phyloP scores from a whole-genome alignment of 148 eudicot genomes.

The Diospyros kaki region DNA sequence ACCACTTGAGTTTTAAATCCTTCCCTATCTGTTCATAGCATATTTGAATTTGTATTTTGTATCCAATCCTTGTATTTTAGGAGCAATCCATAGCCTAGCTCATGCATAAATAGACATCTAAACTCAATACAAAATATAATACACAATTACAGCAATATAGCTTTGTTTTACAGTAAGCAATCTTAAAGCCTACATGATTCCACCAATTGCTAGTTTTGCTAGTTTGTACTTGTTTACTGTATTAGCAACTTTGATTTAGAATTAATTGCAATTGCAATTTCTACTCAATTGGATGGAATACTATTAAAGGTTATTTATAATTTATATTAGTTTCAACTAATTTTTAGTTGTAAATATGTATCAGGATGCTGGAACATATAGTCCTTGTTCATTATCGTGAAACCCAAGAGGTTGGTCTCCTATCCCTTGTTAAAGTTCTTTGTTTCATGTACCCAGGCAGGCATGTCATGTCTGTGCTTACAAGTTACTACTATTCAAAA shows the following conservation, averaged over 20 bases:
- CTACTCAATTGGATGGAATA: not conserved
- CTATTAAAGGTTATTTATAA: not conserved
- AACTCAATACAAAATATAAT: no score
- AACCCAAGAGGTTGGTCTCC: slow-evolving; percentile 77
- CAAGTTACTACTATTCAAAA: not conserved
- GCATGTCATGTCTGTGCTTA: not conserved
- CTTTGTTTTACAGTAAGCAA: no score
- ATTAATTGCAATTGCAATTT: slow-evolving; percentile 1
- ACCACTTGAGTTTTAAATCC: no score
- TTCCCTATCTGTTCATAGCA: no score
- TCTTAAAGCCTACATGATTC: slow-evolving; percentile 8
- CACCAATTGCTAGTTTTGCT: not conserved
- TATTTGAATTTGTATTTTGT: no score
- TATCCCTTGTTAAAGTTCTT: slow-evolving; percentile 3
- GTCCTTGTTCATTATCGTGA: slow-evolving; percentile 98
- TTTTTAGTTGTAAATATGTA: slow-evolving; percentile 16
- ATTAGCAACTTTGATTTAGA: not conserved
- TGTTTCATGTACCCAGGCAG: not conserved
- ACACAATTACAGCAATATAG: no score
- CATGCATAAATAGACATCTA: no score
- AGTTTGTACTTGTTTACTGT: slow-evolving; percentile 1
- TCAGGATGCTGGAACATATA: slow-evolving; percentile 80
- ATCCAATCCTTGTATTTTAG: no score
- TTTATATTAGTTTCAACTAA: not conserved
- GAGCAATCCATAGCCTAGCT: no score